These are phyloP conservation scores for Aegilops bicornis DNA, from an alignment of 176 grass and related monocot species.

Conservation along the genomic window DNA sequence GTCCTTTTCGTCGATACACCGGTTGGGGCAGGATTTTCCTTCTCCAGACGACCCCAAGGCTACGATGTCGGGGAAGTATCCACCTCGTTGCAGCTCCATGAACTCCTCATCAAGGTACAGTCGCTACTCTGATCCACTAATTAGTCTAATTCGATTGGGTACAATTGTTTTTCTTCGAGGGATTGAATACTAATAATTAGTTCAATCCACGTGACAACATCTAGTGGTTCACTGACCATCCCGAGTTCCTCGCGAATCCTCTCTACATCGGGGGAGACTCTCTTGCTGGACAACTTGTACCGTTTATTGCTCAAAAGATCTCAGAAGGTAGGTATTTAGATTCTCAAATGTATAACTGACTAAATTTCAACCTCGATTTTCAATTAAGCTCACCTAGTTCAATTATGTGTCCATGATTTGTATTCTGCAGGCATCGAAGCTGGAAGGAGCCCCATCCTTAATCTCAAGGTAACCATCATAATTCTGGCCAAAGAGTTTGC, in stretches of 20 bases:
- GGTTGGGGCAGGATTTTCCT: conserved; percentile 69
- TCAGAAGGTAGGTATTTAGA: conserved; percentile 41
- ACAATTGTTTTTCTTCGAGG: too few species aligned
- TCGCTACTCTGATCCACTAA: not conserved
- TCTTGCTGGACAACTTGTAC: conserved; percentile 44
- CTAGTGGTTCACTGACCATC: conserved; percentile 55
- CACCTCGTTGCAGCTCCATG: conserved; percentile 30
- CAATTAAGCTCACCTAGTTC: not conserved
- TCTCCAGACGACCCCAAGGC: conserved; percentile 39
- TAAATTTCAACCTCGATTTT: too few species aligned
- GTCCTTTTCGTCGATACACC: conserved; percentile 73
- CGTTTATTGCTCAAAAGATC: conserved; percentile 40
- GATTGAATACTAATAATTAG: not conserved
- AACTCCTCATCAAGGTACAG: conserved; percentile 50
- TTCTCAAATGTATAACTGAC: not conserved
- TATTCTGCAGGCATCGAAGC: conserved; percentile 22
- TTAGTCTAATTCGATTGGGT: not conserved
- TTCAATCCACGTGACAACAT: not conserved
- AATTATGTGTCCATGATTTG: not conserved
- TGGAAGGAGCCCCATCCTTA: not conserved
- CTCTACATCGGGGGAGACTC: conserved; percentile 64
- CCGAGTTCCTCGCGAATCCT: conserved; percentile 33
- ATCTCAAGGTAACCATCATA: conserved; percentile 23
- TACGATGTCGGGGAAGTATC: conserved; percentile 51
- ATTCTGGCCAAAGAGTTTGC: not conserved